Percentiles rank a stretch among this genome's conserved stretches.
These are phyloP conservation scores for Candida taoyuanica DNA, from an alignment of 805 yeast genomes.

Conservation along the genomic window DNA sequence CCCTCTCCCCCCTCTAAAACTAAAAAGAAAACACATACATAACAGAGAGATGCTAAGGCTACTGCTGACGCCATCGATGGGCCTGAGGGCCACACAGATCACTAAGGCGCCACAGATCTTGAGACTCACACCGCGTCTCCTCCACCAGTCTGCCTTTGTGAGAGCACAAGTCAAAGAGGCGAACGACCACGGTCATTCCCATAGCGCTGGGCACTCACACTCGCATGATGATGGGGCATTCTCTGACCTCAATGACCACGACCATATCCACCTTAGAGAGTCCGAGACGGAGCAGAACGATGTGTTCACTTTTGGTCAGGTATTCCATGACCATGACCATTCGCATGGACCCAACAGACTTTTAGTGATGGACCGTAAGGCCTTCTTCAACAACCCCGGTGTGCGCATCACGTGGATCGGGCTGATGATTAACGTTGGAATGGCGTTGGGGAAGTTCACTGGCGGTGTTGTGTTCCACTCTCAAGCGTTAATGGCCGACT, in stretches of 20 bases:
- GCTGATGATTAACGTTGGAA: conserved; percentile 70
- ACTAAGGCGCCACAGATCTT: no score
- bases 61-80: conserved; percentile 4
- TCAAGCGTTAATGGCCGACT: conserved; percentile 90
- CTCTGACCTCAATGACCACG: conserved; percentile 27
- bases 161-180: conserved; percentile 7
- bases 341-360: conserved; percentile 32
- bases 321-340: conserved; percentile 29
- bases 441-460: conserved; percentile 80
- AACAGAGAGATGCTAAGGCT: conserved; percentile 4
- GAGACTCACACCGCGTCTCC: not conserved
- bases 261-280: conserved; percentile 37
- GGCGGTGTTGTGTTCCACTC: conserved; percentile 95
- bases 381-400: conserved; percentile 65
- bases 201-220: conserved; percentile 23
- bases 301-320: conserved; percentile 32
- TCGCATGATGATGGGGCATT: conserved; percentile 20
- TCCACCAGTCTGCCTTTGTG: conserved; percentile 3
- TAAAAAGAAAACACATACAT: no score
- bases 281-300: conserved; percentile 42
- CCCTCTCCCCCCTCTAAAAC: no score
- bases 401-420: conserved; percentile 94
- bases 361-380: conserved; percentile 37
- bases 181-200: conserved; percentile 25
- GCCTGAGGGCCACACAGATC: no score